Evolutionary conservation across 2,329 filamentous ascomycete species (phyloP).

Genomic region (Trichoderma polysporum): DNA sequence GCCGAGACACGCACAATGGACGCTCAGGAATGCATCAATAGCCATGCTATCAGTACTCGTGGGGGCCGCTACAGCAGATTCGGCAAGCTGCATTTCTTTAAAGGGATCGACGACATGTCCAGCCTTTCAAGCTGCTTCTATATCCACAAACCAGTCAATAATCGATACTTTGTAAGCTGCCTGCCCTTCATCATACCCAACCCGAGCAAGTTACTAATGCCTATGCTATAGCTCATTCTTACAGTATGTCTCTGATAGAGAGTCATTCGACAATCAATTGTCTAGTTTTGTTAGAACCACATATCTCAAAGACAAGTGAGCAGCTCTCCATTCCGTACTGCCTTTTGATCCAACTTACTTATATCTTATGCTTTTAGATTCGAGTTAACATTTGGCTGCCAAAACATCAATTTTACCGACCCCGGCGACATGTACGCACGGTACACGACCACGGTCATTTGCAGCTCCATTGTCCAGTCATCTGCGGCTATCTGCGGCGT

Average conservation of each 20-base stretch:
- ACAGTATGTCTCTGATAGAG: constrained; percentile 70
- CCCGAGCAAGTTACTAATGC: constrained; percentile 22
- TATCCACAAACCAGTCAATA: constrained; percentile 62
- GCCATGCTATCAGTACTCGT: constrained; percentile 31
- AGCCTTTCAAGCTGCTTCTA: constrained; percentile 69
- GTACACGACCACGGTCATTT: constrained; percentile 88
- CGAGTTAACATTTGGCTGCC: constrained; percentile 76
- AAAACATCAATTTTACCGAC: constrained; percentile 72
- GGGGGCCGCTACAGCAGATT: constrained; percentile 34
- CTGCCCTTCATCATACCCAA: constrained; percentile 41
- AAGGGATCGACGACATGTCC: constrained; percentile 67
- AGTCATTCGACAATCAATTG: constrained; percentile 76
- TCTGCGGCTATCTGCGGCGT: constrained; percentile 71
- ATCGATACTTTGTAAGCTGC: constrained; percentile 52
- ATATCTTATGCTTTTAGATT: constrained; percentile 58
- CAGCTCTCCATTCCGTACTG: constrained; percentile 33
- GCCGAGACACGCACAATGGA: constrained; percentile 24
- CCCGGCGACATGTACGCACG: constrained; percentile 84
- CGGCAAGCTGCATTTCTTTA: constrained; percentile 61
- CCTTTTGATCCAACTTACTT: not conserved
- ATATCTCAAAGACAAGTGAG: constrained; percentile 79
- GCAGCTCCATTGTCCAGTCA: constrained; percentile 91
- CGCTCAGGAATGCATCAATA: constrained; percentile 27
- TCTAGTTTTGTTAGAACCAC: constrained; percentile 68
- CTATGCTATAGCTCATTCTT: constrained; percentile 71